Evolutionary conservation across 768 basidiomycete species (phyloP), one percentile per base, ranked within the genome.

Genomic region (Coprinopsis sp.): DNA sequence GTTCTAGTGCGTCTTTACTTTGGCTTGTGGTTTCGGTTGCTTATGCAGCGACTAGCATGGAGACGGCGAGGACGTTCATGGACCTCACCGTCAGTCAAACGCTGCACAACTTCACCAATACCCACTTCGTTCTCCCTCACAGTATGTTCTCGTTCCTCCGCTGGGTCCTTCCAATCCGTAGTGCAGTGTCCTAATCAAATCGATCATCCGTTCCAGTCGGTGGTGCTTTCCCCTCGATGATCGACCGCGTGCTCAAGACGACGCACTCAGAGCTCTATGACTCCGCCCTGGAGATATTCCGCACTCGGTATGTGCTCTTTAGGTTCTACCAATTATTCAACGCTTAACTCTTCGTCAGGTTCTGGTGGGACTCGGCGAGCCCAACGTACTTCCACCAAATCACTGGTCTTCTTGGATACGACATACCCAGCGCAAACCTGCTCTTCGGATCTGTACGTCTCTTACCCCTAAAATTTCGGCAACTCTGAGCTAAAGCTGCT

Each of bases 291-390:
- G 25, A 51, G 4, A 65, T 68, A 29, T 68, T 58, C 49, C 52
- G 49, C 37, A 64, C 64, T 27, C 60, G 64, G 63, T 62, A 3
- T n/a, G 56, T 31, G 4, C 7, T n/a, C 6, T 22, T 8, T 29
- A 14, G 10, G 11, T 22, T 4, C 19, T 29, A 22, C n/a, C 22
- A 22, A 11, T 28, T 11, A 30, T 28, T n/a, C 16, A n/a, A n/a
- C n/a, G n/a, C n/a, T n/a, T n/a, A n/a, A 4, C 33, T 40, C 24
- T 13, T 22, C 23, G 18, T 14, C 19, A 59, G 59, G 43, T 66
- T 68, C 57, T 68, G 64, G 64, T 68, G 64, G 64, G 65, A 67
- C 49, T 65, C 65, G 30, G 65, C 65, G 21, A 65, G 67, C 25
- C 65, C 67, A 6, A 68, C 67, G 11, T 68, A 63, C 54, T 60